Evolutionary conservation across 2,329 filamentous ascomycete genomes (phyloP), one percentile per base, ranked within the genome.

Genomic region (Aureobasidium musti): DNA sequence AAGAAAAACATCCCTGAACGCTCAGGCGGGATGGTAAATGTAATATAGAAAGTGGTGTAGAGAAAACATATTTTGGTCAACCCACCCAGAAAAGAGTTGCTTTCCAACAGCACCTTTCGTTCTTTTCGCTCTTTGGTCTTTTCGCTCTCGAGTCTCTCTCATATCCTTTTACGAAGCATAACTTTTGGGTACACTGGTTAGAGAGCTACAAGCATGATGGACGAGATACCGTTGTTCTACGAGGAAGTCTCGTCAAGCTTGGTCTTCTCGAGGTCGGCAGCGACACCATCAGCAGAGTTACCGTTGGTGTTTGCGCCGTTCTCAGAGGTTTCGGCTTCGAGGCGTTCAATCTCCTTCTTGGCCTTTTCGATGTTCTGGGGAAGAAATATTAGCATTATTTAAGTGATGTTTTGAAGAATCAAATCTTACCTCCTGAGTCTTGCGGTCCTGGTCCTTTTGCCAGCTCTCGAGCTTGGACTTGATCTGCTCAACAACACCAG

Each of bases 341-440:
- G 86, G 72, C 89, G 88, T 77, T 93, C 91, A 70, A 99, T 96
- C 79, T 97, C 92, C 80, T 94, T 94, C 83, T 97, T 90, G 69
- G 95, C 95, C 81, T 97, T 97, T 70, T 92, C 91, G 69, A 98
- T 89, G 84, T 99, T 99, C 95, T 98, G 74, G 5, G 33, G 33
- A 26, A n/a, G 45, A 13, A 14, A 35, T 17, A 68, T 81, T 75
- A 81, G 74, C 59, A 71, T 70, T 64, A 67, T 21, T 7, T 3
- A 17, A 11, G 8, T 56, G 19, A 7, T 56, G 19, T 41, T 26
- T 19, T 30, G 35, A 61, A 67, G 47, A 28, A 30, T 57, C 30
- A 28, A 28, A 43, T 23, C 89, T 83, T 81, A 97, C 95, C 82
- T 91, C 90, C 77, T 95, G 87, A 23, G 95, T 99, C 84, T 97